Base-by-base conservation (phyloP, 1,284 basidiomycete genomes). In the Takashimella tepidaria region DNA sequence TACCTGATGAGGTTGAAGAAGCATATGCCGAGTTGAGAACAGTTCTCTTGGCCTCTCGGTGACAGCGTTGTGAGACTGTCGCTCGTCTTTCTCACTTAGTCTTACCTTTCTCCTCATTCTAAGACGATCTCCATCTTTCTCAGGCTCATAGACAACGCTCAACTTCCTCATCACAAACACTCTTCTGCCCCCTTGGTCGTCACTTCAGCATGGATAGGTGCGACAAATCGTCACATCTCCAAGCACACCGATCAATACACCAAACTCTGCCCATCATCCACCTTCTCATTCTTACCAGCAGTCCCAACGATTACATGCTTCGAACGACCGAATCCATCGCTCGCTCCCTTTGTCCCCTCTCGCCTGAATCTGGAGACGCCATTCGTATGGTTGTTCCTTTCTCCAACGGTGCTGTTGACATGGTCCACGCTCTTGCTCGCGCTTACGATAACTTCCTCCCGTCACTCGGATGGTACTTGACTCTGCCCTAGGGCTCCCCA, bases 1-100 rank as follows among this genome's bases (percentile, higher is more conserved):
- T 56, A 11, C 55, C 55, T 3, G 31, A 44, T n/a, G 47, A 52
- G 19, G 55, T 56, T 12, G 42, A 49, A 24, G 20, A 45, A 27
- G 47, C 46, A n/a, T 56, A 51, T 50, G 21, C 12, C 20, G 47
- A 50, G 23, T 26, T 55, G 16, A 49, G 20, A n/a, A 27, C 27
- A 10, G 40, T 48, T 8, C 31, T 37, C 10, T 37, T 16, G 31
- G 31, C 10, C 31, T 37, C 31, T 16, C 31, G 31, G 16, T 37
- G 31, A 37, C n/a, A n/a, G n/a, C n/a, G n/a, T n/a, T n/a, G n/a
- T n/a, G n/a, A n/a, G n/a, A n/a, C n/a, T n/a, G n/a, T n/a, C n/a
- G n/a, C n/a, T 16, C 31, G 31, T 37, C 8, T 37, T 16, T 16
- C 31, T 8, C 31, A 16, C 10, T 16, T 16, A 16, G 10, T 37